Base-by-base conservation (phyloP, 768 basidiomycete species). In the Panaeolus papilionaceus region DNA sequence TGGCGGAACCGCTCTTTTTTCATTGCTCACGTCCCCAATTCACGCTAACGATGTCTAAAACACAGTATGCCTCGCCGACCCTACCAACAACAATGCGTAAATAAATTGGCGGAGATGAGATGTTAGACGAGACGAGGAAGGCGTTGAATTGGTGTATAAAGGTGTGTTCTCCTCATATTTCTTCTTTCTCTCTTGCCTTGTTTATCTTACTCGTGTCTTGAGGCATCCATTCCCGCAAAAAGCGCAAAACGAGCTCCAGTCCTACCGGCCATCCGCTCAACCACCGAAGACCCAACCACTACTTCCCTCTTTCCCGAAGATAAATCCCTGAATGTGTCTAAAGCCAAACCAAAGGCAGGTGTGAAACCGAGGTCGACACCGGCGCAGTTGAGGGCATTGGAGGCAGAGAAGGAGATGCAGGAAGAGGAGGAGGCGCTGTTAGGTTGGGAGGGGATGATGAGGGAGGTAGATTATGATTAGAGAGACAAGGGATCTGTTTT, bases 31-130 rank as follows among this genome's bases (percentile, higher is more conserved):
- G n/a, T n/a, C n/a, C n/a, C n/a, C n/a, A n/a, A n/a, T n/a, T n/a
- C n/a, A n/a, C n/a, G n/a, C n/a, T n/a, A n/a, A n/a, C n/a, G n/a
- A n/a, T n/a, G n/a, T 14, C 3, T 40, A 40, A 10, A 10, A 23
- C 58, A 6, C 70, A 97, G 96, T 96, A 38, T 82, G 92, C 18
- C 81, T 85, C 3, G 87, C 87, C 0, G 92, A 96, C 75, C 90
- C 94, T n/a, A 83, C 84, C 0, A 86, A 94, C 71, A 88, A 89
- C 72, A 93, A 96, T 37, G 91, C 90, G 33, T 95, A 95, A 77
- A 90, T 96, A 86, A 92, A 69, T 84, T 98, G 0, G 97, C 96
- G 0, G 93, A 93, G 70, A 88, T 70, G 97, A 99, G 76, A 89
- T 93, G 11, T 79, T 92, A 70, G 89, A 92, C 51, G 88, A 95